Base-by-base conservation (phyloP, 805 yeast species). In the Metschnikowia anglica region DNA sequence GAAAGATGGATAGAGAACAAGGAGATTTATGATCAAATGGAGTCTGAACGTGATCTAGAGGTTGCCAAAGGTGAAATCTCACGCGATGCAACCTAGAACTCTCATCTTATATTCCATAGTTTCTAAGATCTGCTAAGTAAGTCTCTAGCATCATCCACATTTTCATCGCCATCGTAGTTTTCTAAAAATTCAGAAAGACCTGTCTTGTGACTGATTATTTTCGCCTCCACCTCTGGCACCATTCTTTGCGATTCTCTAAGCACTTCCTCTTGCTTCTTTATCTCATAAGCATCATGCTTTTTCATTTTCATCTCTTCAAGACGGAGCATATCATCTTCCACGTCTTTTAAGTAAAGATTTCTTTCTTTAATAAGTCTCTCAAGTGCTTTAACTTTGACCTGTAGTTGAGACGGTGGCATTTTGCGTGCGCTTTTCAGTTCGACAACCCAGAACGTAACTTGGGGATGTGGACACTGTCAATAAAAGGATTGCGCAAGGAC, bases 1-100 rank as follows among this genome's bases (percentile, higher is more conserved):
- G 99, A 93, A 52, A 73, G 99, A 46, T 93, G 99, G 99, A 77
- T 93, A 9, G 97, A 88, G 44, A 74, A 82, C 51, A 93, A 90
- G 60, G 84, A 77, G 20, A 70, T 68, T 37, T 89, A 87, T 62
- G 99, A 93, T 51, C 74, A 77, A 37, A 41, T 54, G 37, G 76
- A 68, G 44, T 23, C 39, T 12, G 56, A 60, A 27, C 71, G 72
- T 37, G 85, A 79, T 48, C 70, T 68, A 25, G 74, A 77, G 27
- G 26, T 47, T 39, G n/a, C 12, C 15, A 34, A 33, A 26, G 38
- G 26, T 26, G 31, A 16, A 35, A 35, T 13, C 24, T 21, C 13
- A 9, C n/a, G n/a, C 15, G 27, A 23, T 34, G 12, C 9, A n/a
- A 23, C n/a, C 18, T 34, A 16, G 17, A n/a, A 19, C 11, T 34